Evolutionary conservation across 2,329 filamentous ascomycete genomes (phyloP), one percentile per base, ranked within the genome.

Genomic region (Didymella sp.): DNA sequence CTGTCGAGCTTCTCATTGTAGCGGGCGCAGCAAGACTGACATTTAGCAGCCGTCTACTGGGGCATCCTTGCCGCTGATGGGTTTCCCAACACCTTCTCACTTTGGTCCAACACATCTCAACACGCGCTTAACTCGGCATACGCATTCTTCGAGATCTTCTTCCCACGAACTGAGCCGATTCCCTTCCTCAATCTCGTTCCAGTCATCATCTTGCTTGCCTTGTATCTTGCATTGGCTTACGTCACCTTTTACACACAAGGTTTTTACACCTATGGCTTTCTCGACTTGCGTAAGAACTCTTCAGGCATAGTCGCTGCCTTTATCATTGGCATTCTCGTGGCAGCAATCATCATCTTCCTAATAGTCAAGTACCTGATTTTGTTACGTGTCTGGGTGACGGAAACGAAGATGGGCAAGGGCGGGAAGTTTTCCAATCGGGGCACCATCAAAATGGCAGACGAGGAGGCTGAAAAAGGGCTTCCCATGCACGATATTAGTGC

Each of bases 231-330:
- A 0, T 78, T 96, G 15, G 91, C 90, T 1, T 96, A 91, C 74
- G 66, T 95, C 21, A 93, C 89, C 0, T 76, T 84, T 59, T 85
- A 85, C 4, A 87, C 87, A 0, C 81, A 92, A 73, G 85, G 85
- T 2, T 91, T 89, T 72, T 96, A 93, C 74, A 83, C 89, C 0
- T 96, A 96, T 77, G 73, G 69, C 56, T 96, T 96, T 77, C 83
- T 96, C n/a, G 82, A 96, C 72, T 71, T 77, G 6, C 69, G 73
- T 17, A 75, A 58, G 21, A 62, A 83, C 46, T 81, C 82, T 15
- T 72, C 80, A 25, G 83, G 81, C 0, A 77, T 80, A 6, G 86
- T 92, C 3, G 84, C 86, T 1, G 89, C 79, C 2, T 91, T 90
- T 69, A 84, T 86, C 46, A 76, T 90, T 46, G 77, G 76, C 2